A percentile compares a stretch with the other conserved stretches of the same genome.
Conservation (phyloP, 345 rosid species). For the Lepidium didymum region DNA sequence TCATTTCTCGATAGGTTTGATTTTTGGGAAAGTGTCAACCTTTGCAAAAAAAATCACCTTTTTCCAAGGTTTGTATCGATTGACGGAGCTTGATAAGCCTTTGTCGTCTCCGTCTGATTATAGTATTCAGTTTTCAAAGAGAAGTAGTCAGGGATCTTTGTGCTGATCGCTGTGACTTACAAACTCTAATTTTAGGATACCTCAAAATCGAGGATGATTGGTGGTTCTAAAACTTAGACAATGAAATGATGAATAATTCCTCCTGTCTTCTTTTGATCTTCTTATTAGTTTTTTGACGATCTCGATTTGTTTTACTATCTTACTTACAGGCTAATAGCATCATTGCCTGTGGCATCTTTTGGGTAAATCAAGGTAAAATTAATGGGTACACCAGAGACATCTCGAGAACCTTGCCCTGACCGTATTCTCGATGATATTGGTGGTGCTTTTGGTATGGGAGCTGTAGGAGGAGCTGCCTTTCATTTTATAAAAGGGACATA, state of each 20-base stretch:
- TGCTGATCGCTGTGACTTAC: not conserved
- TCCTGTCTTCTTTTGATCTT: not conserved
- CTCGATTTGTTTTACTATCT: not conserved
- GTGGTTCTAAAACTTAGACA: not conserved
- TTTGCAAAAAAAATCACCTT: not conserved
- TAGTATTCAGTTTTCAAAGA: not conserved
- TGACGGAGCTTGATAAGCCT: not conserved
- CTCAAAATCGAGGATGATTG: not conserved
- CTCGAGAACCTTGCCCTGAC: conserved; percentile 74
- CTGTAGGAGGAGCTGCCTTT: conserved; percentile 64
- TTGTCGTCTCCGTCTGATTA: not conserved
- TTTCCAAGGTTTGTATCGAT: not conserved
- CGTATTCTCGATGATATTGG: conserved; percentile 69
- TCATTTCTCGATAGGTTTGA: not conserved
- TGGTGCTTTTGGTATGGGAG: conserved; percentile 81
- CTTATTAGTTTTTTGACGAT: not conserved
- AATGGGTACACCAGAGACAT: conserved; percentile 79
- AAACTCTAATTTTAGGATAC: not conserved
- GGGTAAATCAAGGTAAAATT: not conserved
- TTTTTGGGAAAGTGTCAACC: not conserved
- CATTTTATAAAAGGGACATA: conserved; percentile 58
- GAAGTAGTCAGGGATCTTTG: not conserved
- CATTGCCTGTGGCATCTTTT: not conserved
- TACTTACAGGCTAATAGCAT: not conserved
- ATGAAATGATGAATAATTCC: not conserved